These are phyloP conservation scores for Tritrichomonas musculus DNA, from an alignment of 208 protist species.

Conservation along the genomic window DNA sequence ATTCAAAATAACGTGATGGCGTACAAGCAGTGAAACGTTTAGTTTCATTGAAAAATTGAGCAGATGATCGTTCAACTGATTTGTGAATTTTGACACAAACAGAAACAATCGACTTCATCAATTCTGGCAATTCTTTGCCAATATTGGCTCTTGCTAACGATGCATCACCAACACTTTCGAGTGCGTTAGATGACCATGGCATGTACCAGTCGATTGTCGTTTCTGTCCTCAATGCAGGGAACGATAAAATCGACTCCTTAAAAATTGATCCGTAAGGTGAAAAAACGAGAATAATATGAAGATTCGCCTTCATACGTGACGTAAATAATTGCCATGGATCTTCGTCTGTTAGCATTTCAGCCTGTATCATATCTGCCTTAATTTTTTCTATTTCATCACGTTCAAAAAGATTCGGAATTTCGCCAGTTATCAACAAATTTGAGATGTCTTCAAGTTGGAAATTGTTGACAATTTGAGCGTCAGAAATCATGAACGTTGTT, in stretches of 20 bases:
- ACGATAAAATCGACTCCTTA: slow-evolving; percentile 84
- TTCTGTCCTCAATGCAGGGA: slow-evolving; percentile 87
- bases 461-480: slow-evolving; percentile 82
- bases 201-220: slow-evolving; percentile 96
- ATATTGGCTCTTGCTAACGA: slow-evolving; percentile 68
- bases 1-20: slow-evolving; percentile 94
- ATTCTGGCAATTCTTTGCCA: neutral
- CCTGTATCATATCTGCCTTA: slow-evolving; percentile 47
- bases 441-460: slow-evolving; percentile 92
- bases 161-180: slow-evolving; percentile 74
- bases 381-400: slow-evolving; percentile 71
- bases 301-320: slow-evolving; percentile 73
- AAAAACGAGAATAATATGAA: slow-evolving; percentile 92
- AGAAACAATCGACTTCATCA: slow-evolving; percentile 14
- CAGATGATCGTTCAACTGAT: slow-evolving; percentile 77
- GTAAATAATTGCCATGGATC: slow-evolving; percentile 89
- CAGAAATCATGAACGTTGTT: slow-evolving; percentile 82
- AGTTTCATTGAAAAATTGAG: slow-evolving; percentile 78
- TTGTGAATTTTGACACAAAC: slow-evolving; percentile 54
- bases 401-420: slow-evolving; percentile 85
- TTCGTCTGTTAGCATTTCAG: slow-evolving; percentile 68
- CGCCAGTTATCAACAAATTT: slow-evolving; percentile 87
- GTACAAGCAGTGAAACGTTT: slow-evolving; percentile 93
- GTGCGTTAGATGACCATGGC: slow-evolving; percentile 87
- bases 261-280: slow-evolving; percentile 85